Base-by-base conservation (phyloP, 2,329 filamentous ascomycete species). In the Aspergillus sp. region DNA sequence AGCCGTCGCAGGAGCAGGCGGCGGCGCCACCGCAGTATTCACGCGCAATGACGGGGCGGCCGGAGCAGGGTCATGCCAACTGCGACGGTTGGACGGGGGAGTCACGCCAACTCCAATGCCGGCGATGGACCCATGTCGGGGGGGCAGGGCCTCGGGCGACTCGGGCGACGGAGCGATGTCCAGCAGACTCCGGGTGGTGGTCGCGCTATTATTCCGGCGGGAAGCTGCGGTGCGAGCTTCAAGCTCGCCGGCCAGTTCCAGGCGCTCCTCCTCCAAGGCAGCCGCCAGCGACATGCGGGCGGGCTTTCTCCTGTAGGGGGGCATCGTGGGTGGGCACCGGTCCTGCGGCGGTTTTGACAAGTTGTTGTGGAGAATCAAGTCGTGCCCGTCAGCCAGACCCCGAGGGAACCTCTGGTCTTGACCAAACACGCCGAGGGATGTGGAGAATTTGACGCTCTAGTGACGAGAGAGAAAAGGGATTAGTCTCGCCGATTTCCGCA, bases 201-300 rank as follows among this genome's bases (percentile, higher is more conserved):
- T 4, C 14, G 36, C 26, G 55, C 49, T 29, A 12, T 46, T 22
- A 16, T 56, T 56, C 46, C 49, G 56, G n/a, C 29, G 45, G 51
- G 52, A 55, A 32, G 26, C 32, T 63, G 65, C 60, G 64, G 64
- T 60, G 36, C 62, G 63, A 57, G 62, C 71, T 73, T 90, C 87
- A 47, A 92, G 80, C 62, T 91, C 79, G 52, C 86, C 87, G 65
- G 92, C 80, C 45, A 92, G 87, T 76, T 91, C 89, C 63, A 83
- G 82, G 62, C 89, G 85, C 80, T 94, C 90, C 79, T 92, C 88
- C 71, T 92, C 90, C 63, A 92, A 81, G 65, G 88, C 85, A 52
- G 88, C 85, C 77, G 92, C 90, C 70, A 93, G 85, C 70, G 89
- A 92, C 88, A 91, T 91, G 54, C 70, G 70, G 61, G 70, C 73